phyloP scores from a whole-genome alignment of 2,329 filamentous ascomycete species.

The Raffaelea arxii region DNA sequence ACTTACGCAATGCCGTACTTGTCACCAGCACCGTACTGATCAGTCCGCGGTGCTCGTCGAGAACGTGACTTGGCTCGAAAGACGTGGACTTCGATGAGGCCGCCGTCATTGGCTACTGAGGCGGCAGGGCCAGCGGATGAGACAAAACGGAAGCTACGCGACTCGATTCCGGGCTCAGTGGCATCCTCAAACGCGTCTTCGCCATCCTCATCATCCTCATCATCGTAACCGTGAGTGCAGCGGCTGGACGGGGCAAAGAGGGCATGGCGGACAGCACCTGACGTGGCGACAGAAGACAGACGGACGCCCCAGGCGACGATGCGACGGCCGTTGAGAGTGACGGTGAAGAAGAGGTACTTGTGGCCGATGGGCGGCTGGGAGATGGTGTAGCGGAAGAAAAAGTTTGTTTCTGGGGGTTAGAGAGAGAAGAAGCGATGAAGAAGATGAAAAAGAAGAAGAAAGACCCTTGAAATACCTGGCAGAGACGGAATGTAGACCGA shows the following conservation, averaged over 20 bases:
- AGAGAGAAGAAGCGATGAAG: not conserved
- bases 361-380: constrained; percentile 21
- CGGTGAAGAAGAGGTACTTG: constrained; percentile 42
- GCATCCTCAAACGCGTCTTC: too few species aligned
- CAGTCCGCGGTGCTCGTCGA: constrained; percentile 29
- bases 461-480: constrained; percentile 36
- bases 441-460: not conserved
- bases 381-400: constrained; percentile 41
- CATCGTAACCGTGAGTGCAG: constrained; percentile 27
- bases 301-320: constrained; percentile 44
- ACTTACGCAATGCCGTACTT: constrained; percentile 45
- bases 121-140: constrained; percentile 24
- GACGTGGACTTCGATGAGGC: constrained; percentile 42
- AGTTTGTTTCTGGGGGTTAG: constrained; percentile 35
- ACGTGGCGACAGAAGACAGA: constrained; percentile 32
- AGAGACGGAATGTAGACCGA: constrained; percentile 49
- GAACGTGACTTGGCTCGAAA: constrained; percentile 41
- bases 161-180: constrained; percentile 33
- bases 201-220: constrained; percentile 28
- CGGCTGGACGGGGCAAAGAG: constrained; percentile 44
- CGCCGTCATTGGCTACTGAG: constrained; percentile 41
- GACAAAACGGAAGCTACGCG: constrained; percentile 41
- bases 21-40: constrained; percentile 35
- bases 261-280: constrained; percentile 20
- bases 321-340: constrained; percentile 43